phyloP scores from a whole-genome alignment of 441 rosid genomes.

The Adansonia gregorii region DNA sequence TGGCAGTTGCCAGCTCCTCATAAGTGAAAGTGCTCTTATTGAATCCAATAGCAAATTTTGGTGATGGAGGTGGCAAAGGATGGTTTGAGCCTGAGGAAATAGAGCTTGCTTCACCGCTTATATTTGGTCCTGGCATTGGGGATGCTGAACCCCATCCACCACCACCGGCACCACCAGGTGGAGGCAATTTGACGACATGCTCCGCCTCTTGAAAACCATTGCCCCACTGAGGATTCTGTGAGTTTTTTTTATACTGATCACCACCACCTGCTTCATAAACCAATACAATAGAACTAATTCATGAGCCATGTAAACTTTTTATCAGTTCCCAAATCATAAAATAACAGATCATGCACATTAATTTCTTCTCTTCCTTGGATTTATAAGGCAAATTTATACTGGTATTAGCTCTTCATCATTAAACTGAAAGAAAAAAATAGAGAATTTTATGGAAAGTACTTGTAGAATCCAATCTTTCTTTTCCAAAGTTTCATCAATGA shows the following conservation, averaged over 20 bases:
- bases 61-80: slow-evolving; percentile 81
- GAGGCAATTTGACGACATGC: slow-evolving; percentile 35
- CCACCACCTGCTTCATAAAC: slow-evolving; percentile 35
- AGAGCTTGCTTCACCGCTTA: slow-evolving; percentile 56
- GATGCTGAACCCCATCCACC: slow-evolving; percentile 49
- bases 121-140: slow-evolving; percentile 44
- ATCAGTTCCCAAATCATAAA: background rate
- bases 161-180: background rate
- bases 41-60: slow-evolving; percentile 73
- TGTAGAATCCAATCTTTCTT: slow-evolving; percentile 9
- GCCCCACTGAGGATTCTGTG: slow-evolving; percentile 55
- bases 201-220: slow-evolving; percentile 34
- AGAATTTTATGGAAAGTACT: background rate
- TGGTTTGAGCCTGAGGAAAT: slow-evolving; percentile 57
- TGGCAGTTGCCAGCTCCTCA: slow-evolving; percentile 81
- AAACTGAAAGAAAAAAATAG: too few species aligned
- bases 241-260: slow-evolving; percentile 38
- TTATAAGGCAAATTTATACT: background rate
- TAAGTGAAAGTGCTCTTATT: slow-evolving; percentile 71
- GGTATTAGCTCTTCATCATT: too few species aligned
- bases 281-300: background rate
- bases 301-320: background rate
- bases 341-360: background rate
- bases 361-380: background rate
- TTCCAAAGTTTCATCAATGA: background rate